phyloP scores from a whole-genome alignment of 306 rosid genomes.

The Fragaria iinumae region DNA sequence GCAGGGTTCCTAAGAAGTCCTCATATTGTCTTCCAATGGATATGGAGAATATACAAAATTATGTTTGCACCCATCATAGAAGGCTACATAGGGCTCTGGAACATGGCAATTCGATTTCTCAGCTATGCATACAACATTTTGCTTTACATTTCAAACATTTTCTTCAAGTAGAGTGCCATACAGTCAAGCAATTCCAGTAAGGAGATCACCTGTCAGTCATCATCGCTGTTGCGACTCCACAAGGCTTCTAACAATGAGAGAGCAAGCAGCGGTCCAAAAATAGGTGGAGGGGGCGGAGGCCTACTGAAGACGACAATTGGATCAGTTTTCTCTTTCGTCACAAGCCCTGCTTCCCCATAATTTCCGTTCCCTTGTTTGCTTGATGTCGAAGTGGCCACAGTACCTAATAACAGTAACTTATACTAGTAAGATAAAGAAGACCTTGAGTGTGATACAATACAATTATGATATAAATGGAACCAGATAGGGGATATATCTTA shows the following conservation, averaged over 20 bases:
- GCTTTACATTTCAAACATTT: conserved; percentile 29
- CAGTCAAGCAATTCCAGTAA: neutral
- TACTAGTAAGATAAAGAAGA: neutral
- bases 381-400: conserved; percentile 33
- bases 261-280: conserved; percentile 55
- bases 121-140: conserved; percentile 28
- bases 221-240: conserved; percentile 37
- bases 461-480: neutral
- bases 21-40: conserved; percentile 41
- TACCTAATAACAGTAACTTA: conserved; percentile 36
- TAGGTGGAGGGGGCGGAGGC: conserved; percentile 74
- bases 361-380: conserved; percentile 42
- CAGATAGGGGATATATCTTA: conserved; percentile 23
- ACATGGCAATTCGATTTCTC: conserved; percentile 21
- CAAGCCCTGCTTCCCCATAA: conserved; percentile 30
- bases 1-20: conserved; percentile 74
- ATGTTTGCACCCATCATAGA: conserved; percentile 42
- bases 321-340: conserved; percentile 43
- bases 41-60: conserved; percentile 39
- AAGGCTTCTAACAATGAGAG: conserved; percentile 49
- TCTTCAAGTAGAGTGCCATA: conserved; percentile 34
- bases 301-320: conserved; percentile 52
- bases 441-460: neutral
- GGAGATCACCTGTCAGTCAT: conserved; percentile 41
- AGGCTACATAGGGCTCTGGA: conserved; percentile 50